phyloP scores from a whole-genome alignment of 2,329 filamentous ascomycete genomes.

The Fusarium sp. region DNA sequence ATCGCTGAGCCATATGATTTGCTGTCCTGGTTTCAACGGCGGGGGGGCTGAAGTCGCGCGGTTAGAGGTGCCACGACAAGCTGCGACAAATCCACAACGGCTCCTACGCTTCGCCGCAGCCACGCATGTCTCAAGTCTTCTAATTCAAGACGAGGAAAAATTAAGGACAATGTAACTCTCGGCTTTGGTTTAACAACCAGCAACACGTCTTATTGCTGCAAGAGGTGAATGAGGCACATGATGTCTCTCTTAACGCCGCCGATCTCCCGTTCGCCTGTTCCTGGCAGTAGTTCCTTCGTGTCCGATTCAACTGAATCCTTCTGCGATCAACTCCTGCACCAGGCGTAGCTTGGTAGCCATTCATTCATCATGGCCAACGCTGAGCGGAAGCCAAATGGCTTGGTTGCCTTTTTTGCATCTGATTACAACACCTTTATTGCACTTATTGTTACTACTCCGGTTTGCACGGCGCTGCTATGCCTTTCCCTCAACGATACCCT shows the following conservation, averaged over 20 bases:
- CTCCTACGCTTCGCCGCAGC: neutral
- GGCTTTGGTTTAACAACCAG: neutral
- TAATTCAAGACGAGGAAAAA: neutral
- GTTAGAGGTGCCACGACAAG: neutral
- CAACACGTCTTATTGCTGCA: neutral
- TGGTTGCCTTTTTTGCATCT: slow-evolving; percentile 15
- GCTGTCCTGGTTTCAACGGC: neutral
- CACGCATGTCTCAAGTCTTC: neutral
- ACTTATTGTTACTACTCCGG: slow-evolving; percentile 10
- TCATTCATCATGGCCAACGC: slow-evolving; percentile 1
- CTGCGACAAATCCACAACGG: neutral
- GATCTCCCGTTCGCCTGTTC: neutral
- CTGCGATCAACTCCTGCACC: neutral
- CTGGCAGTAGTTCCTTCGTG: neutral
- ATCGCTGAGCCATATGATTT: neutral
- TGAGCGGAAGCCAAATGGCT: neutral
- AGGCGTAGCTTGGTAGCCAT: neutral
- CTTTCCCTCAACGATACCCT: slow-evolving; percentile 1
- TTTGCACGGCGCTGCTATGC: slow-evolving; percentile 13
- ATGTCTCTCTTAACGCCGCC: neutral
- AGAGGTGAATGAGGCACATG: neutral
- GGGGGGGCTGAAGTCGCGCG: neutral
- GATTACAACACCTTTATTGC: slow-evolving; percentile 20
- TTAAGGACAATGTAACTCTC: neutral
- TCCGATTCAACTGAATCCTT: neutral